Evolutionary conservation across 179 eudicot genomes (phyloP), one percentile per base, ranked within the genome.

Genomic region (Sideroxylon spinosum): DNA sequence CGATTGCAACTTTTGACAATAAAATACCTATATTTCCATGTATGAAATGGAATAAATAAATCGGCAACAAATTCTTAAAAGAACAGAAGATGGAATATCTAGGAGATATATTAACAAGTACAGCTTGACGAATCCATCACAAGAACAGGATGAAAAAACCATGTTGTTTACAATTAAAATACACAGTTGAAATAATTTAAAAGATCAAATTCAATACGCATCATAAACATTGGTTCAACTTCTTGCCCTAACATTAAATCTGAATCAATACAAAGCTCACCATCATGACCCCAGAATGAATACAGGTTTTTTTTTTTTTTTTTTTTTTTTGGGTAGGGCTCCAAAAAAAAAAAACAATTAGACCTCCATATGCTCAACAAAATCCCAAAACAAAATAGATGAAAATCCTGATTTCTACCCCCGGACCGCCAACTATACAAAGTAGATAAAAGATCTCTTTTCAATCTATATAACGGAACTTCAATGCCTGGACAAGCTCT

Each of bases 1-100:
- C 92, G 94, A 86, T 96, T 96, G 87, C 94, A 94, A 87, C 99
- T 96, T 87, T 96, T 96, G 83, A 96, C 99, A 75, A 94, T 90
- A 85, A 96, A 96, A 84, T 94, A 96, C 93, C 99, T 96, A 89
- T 63, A 60, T 78, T 74, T 29, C 76, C 66, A 82, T 49, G 53
- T 22, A 71, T 70, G 64, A 66, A 84, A 75, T 78, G 75, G 80
- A 82, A 52, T 50, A 75, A 71, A 78, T 59, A 73, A n/a, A 71
- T 87, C 74, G 71, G 76, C 74, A 79, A 56, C 57, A 78, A 79
- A 69, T 17, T 70, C 25, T 48, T 67, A 4, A 20, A 77, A 70
- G 25, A 32, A 46, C 37, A 56, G 9, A 25, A 44, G n/a, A 11
- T 25, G 63, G 4, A 2, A 67, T 25, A 22, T 26, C 56, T 6